A percentile compares a stretch with the other conserved stretches of the same genome.
These are phyloP conservation scores for Tilletia caries DNA, from an alignment of 1,284 basidiomycete genomes.

Conservation along the genomic window DNA sequence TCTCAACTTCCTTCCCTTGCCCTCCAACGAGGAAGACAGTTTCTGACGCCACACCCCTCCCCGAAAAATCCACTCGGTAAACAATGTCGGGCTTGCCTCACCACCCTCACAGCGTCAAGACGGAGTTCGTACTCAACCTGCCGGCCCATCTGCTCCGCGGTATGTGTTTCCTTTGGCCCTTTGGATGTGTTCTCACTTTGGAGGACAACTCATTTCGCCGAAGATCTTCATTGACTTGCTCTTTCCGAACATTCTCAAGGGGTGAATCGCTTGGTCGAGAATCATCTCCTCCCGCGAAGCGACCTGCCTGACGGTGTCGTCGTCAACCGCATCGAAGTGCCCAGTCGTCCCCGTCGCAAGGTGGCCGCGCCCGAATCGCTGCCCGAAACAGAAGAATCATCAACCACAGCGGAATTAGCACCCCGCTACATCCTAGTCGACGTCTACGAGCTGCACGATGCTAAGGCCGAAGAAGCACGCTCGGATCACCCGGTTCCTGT, in stretches of 20 bases:
- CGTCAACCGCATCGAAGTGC: constrained; percentile 12
- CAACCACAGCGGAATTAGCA: constrained; percentile 17
- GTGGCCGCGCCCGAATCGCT: neutral
- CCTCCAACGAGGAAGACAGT: too few relatives aligned
- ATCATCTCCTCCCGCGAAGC: neutral
- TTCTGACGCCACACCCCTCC: too few relatives aligned
- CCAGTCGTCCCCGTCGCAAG: neutral
- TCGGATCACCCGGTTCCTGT: constrained; percentile 24
- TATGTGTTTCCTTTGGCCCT: neutral
- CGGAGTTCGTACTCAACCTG: constrained; percentile 1
- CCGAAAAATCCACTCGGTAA: too few relatives aligned
- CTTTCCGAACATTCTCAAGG: neutral
- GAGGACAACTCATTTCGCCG: too few relatives aligned
- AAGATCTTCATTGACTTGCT: too few relatives aligned
- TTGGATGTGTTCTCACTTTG: too few relatives aligned
- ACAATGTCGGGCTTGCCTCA: too few relatives aligned
- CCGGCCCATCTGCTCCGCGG: constrained; percentile 9
- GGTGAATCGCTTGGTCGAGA: neutral
- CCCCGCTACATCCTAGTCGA: constrained; percentile 30
- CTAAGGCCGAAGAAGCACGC: neutral
- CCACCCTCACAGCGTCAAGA: constrained; percentile 3
- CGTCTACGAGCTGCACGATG: constrained; percentile 23
- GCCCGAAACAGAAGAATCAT: neutral
- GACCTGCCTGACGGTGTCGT: neutral
- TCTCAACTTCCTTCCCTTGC: too few relatives aligned